Evolutionary conservation across 371 early-diverging fungal species (phyloP), one percentile per base, ranked within the genome.

Genomic region (Rhizopus delemar): DNA sequence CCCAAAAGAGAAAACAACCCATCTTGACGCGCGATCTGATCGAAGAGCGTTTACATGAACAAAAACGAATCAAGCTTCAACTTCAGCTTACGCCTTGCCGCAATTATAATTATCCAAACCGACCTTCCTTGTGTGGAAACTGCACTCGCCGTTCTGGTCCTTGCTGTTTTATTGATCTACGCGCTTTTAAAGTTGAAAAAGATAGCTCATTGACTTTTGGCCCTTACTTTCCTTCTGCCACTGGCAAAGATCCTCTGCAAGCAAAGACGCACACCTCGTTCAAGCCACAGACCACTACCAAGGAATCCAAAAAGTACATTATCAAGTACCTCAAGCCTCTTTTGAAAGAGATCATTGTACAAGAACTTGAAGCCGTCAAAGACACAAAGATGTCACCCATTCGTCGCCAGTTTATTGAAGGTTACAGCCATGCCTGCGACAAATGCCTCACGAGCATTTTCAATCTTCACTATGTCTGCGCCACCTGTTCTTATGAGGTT

Each of bases 391-490:
- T 8, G n/a, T 16, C 8, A 7, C 29, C 29, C 31, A 48, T 48
- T 29, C 8, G 7, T 12, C 48, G 48, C 12, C 5, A 29, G 8
- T 48, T 48, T 48, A 12, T 15, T 28, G 8, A 7, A 8, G 48
- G 48, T 7, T 8, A 28, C 31, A 29, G 15, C 31, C 48, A 48
- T 12, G 7, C 3, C 29, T 87, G 88, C 60, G 83, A 86, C 41
- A 22, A 33, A 4, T 87, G 88, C 59, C 33, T 46, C 5, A 77
- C 77, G 0, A 71, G 74, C 22, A 73, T 82, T 2, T 62, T 83
- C 34, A 76, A 73, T 31, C 54, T 67, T 4, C 81, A 80, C 58
- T 86, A 69, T 61, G 53, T 75, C 36, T 91, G 91, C 60, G 45
- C 64, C 31, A 32, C 64, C 41, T 88, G 88, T 45, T 80, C 74